Percentiles rank a stretch among this genome's conserved stretches.
phyloP scores from a whole-genome alignment of 306 rosid genomes.

The Prunus mira region DNA sequence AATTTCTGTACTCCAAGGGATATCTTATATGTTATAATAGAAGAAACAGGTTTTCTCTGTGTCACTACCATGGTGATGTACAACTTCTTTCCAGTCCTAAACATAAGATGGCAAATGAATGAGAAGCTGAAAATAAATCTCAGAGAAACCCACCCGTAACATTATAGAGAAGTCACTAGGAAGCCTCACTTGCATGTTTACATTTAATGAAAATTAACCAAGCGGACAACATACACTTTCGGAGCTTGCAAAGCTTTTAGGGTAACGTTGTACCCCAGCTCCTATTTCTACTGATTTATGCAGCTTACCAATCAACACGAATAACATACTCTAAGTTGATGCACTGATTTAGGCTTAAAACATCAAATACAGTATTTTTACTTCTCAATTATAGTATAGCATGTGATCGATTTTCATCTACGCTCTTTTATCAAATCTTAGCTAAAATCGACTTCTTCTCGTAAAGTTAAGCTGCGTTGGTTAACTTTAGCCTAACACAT shows the following conservation, averaged over 20 bases:
- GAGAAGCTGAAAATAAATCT: not conserved
- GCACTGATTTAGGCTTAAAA: not conserved
- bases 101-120: not conserved
- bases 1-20: too few relatives aligned
- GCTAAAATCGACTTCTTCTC: not conserved
- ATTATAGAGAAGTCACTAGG: not conserved
- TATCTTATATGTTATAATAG: not conserved
- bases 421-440: not conserved
- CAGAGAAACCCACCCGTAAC: not conserved
- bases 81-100: not conserved
- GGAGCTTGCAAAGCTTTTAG: conserved; percentile 5
- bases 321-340: not conserved
- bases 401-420: not conserved
- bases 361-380: not conserved
- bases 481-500: not conserved
- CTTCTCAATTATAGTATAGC: not conserved
- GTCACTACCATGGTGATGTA: not conserved
- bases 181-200: not conserved
- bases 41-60: not conserved
- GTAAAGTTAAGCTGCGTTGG: not conserved
- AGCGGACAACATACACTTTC: not conserved
- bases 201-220: not conserved
- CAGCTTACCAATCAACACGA: not conserved
- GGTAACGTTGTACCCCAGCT: not conserved
- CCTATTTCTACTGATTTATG: not conserved